phyloP scores from a whole-genome alignment of 1,284 basidiomycete genomes.

The Fistulina hepatica region DNA sequence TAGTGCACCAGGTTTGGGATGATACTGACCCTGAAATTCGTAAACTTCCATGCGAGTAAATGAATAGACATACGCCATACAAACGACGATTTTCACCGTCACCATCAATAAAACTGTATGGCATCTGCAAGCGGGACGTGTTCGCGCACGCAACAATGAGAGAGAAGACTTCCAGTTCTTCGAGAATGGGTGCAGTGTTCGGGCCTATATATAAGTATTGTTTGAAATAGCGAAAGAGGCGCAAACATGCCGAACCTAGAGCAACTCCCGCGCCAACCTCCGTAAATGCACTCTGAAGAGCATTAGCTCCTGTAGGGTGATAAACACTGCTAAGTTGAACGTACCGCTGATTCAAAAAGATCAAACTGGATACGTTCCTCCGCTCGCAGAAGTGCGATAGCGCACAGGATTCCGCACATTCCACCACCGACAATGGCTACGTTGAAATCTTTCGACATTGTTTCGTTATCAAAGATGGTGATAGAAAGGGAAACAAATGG shows the following conservation, averaged over 20 bases:
- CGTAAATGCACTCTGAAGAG: slow-evolving; percentile 30
- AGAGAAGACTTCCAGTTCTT: slow-evolving; percentile 33
- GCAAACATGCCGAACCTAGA: slow-evolving; percentile 27
- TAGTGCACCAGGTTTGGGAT: too few species aligned
- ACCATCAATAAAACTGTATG: too few species aligned
- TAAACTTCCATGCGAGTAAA: too few species aligned
- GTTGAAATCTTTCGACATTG: slow-evolving; percentile 35
- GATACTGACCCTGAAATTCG: too few species aligned
- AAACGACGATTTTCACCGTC: too few species aligned
- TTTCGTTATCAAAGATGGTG: too few species aligned
- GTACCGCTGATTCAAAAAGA: slow-evolving; percentile 41
- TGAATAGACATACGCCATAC: too few species aligned
- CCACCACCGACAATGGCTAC: slow-evolving; percentile 45
- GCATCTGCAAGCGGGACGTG: too few species aligned
- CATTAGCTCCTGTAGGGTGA: neutral
- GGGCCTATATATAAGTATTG: slow-evolving; percentile 26
- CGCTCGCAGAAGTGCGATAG: slow-evolving; percentile 31
- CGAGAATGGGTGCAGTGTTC: slow-evolving; percentile 38
- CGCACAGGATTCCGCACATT: slow-evolving; percentile 38
- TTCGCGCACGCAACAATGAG: too few species aligned
- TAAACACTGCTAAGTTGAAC: neutral
- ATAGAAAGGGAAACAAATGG: too few species aligned
- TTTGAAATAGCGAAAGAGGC: neutral
- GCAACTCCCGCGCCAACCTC: slow-evolving; percentile 46
- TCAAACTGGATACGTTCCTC: slow-evolving; percentile 37